phyloP scores from a whole-genome alignment of 2,329 filamentous ascomycete species.

The Trichoderma pleuroti region DNA sequence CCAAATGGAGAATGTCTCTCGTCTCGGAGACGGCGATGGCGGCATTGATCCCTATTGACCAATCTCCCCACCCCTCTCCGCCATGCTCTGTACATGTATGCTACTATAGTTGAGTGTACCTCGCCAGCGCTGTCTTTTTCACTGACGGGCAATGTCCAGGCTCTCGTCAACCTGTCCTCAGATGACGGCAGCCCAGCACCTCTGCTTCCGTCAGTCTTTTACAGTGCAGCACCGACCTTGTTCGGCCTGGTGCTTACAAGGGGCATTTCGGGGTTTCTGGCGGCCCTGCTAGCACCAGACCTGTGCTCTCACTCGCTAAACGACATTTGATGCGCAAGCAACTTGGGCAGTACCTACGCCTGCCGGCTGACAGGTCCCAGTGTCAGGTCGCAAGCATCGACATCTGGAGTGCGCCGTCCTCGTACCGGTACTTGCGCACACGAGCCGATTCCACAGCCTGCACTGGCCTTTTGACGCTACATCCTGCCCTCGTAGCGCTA shows the following conservation, averaged over 20 bases:
- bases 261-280: not conserved
- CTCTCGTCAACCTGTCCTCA: not conserved
- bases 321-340: not conserved
- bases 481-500: not conserved
- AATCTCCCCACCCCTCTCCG: constrained; percentile 1
- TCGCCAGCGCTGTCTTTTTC: too few relatives aligned
- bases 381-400: not conserved
- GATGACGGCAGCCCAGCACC: not conserved
- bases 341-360: not conserved
- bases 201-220: too few relatives aligned
- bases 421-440: not conserved
- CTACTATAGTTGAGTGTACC: too few relatives aligned
- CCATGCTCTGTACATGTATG: too few relatives aligned
- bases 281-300: not conserved
- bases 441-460: not conserved
- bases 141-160: not conserved
- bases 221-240: too few relatives aligned
- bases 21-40: constrained; percentile 2
- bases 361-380: not conserved
- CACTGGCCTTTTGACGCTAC: not conserved
- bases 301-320: not conserved
- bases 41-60: constrained; percentile 12
- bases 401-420: not conserved
- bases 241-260: not conserved
- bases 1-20: not conserved